Evolutionary conservation across 2,329 filamentous ascomycete genomes (phyloP).

Genomic region (Aspergillus eucalypticola): DNA sequence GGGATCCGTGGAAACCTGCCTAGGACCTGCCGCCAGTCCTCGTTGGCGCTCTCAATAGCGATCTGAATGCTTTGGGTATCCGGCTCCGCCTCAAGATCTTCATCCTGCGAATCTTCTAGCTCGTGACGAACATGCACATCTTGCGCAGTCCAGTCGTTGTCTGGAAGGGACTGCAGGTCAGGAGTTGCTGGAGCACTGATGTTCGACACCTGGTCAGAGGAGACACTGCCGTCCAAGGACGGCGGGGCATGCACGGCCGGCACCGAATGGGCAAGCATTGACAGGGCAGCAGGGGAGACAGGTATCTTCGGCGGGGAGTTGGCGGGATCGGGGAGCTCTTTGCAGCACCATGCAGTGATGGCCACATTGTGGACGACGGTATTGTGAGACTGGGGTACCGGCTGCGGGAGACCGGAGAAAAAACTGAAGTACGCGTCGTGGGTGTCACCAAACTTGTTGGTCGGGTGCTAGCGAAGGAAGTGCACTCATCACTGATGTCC

Average conservation of each 20-base stretch:
- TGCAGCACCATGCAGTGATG: constrained; percentile 55
- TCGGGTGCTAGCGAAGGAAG: constrained; percentile 52
- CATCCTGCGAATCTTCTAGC: constrained; percentile 31
- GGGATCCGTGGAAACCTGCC: constrained; percentile 45
- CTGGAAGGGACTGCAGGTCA: constrained; percentile 60
- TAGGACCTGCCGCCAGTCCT: constrained; percentile 61
- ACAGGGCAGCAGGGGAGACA: constrained; percentile 73
- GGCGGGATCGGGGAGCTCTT: constrained; percentile 51
- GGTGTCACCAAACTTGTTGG: constrained; percentile 51
- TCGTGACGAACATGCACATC: constrained; percentile 38
- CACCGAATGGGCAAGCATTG: constrained; percentile 69
- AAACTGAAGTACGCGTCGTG: constrained; percentile 40
- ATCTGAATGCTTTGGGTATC: constrained; percentile 38
- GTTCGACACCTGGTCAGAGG: constrained; percentile 80
- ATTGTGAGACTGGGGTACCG: constrained; percentile 62
- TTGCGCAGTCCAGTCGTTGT: constrained; percentile 61
- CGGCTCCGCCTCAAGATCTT: constrained; percentile 24
- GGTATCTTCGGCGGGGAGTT: constrained; percentile 60
- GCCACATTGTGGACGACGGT: constrained; percentile 59
- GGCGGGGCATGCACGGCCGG: constrained; percentile 79
- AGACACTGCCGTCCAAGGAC: constrained; percentile 84
- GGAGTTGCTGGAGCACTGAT: constrained; percentile 85
- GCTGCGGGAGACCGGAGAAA: constrained; percentile 44
- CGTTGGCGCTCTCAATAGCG: constrained; percentile 40
- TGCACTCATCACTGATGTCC: constrained; percentile 50